phyloP scores from a whole-genome alignment of 345 rosid species.

The Populus ilicifolia region DNA sequence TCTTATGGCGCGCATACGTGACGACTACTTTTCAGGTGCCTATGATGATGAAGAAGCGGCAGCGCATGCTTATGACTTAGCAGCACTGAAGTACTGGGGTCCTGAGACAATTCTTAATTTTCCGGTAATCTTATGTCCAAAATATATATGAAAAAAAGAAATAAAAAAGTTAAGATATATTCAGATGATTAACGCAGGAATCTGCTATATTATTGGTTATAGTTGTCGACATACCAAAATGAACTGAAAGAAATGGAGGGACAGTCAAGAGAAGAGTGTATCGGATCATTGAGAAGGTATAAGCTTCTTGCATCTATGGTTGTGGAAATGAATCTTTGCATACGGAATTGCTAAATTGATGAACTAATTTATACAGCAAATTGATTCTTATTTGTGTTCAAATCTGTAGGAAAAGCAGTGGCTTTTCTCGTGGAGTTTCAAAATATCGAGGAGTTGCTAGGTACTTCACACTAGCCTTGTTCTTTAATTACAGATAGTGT shows the following conservation, averaged over 20 bases:
- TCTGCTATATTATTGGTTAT: not conserved
- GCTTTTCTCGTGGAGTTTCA: slow-evolving; percentile 89
- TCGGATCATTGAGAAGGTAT: slow-evolving; percentile 84
- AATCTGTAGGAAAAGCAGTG: slow-evolving; percentile 73
- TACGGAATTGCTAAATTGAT: not conserved
- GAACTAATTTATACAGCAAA: not conserved
- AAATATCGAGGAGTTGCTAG: slow-evolving; percentile 95
- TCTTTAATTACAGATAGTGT: not conserved
- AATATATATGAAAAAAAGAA: too few species aligned
- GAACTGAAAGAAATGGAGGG: slow-evolving; percentile 76
- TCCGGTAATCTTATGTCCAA: slow-evolving; percentile 41
- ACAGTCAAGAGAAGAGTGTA: slow-evolving; percentile 75
- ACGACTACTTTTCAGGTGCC: slow-evolving; percentile 44
- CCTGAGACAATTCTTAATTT: slow-evolving; percentile 76
- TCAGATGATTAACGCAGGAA: not conserved
- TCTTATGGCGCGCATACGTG: not conserved
- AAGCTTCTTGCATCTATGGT: not conserved
- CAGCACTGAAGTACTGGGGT: slow-evolving; percentile 95
- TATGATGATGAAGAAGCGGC: slow-evolving; percentile 88
- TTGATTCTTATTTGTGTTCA: not conserved
- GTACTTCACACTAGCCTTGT: slow-evolving; percentile 26
- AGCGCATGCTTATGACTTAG: slow-evolving; percentile 90
- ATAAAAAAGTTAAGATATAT: not conserved
- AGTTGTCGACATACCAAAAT: slow-evolving; percentile 58
- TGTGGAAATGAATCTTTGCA: not conserved